phyloP scores from a whole-genome alignment of 257 asterid genomes.

The Solanum virginianum region DNA sequence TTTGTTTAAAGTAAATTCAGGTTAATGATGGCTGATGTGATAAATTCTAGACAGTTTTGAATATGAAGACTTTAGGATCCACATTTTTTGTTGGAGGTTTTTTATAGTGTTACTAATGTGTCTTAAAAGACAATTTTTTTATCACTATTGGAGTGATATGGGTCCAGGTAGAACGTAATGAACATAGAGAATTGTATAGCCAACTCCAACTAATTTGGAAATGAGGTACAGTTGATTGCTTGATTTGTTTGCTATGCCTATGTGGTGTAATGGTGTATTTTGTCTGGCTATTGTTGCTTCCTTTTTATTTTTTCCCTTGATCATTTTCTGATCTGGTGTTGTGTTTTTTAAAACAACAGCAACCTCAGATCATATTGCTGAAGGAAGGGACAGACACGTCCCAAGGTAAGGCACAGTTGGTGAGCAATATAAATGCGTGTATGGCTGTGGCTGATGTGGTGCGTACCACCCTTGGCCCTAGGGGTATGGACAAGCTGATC shows the following conservation, averaged over 20 bases:
- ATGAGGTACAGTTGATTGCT: neutral
- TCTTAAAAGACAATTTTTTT: neutral
- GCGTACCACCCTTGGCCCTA: constrained; percentile 87
- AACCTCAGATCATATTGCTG: constrained; percentile 95
- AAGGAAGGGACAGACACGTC: constrained; percentile 99
- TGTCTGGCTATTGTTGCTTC: neutral
- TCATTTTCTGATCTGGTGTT: neutral
- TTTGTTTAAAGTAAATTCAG: neutral
- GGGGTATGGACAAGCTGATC: constrained; percentile 99
- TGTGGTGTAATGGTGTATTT: neutral
- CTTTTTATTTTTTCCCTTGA: too few relatives aligned
- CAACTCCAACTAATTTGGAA: neutral
- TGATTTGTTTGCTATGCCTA: neutral
- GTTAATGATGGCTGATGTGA: neutral
- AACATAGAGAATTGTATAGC: neutral
- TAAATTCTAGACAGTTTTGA: neutral
- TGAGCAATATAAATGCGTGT: constrained; percentile 96
- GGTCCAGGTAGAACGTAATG: neutral
- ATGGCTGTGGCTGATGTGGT: constrained; percentile 86
- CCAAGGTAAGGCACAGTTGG: constrained; percentile 89
- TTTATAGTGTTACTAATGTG: neutral
- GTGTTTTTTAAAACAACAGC: constrained; percentile 36
- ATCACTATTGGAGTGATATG: neutral
- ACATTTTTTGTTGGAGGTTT: neutral
- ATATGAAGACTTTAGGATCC: neutral